Evolutionary conservation across 257 asterid species (phyloP).

Genomic region (Gentiana straminea): DNA sequence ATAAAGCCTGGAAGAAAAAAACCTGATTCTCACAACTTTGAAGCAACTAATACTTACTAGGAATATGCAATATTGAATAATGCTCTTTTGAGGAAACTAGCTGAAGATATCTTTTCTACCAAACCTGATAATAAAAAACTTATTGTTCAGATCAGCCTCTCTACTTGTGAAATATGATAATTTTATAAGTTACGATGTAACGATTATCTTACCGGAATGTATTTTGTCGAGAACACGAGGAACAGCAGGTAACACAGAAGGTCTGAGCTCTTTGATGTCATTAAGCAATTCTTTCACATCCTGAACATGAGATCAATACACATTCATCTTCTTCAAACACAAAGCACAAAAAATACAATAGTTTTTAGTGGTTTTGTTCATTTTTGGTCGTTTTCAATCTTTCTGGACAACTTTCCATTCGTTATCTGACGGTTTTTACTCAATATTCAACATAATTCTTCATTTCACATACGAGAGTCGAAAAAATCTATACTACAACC

Average conservation of each 20-base stretch:
- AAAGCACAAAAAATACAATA: neutral
- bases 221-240: conserved; percentile 83
- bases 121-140: conserved; percentile 32
- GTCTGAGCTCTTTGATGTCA: conserved; percentile 73
- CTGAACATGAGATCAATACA: conserved; percentile 20
- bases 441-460: no score
- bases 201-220: conserved; percentile 40
- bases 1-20: no score
- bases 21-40: no score
- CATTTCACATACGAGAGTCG: no score
- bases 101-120: conserved; percentile 55
- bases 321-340: neutral
- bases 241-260: conserved; percentile 55
- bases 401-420: no score
- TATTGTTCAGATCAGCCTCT: neutral
- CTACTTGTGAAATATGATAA: neutral
- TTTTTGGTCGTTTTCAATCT: no score
- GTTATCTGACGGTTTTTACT: no score
- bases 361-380: neutral
- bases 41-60: conserved; percentile 38
- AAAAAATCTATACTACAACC: no score
- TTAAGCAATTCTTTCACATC: conserved; percentile 53
- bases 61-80: conserved; percentile 57
- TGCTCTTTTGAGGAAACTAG: conserved; percentile 39
- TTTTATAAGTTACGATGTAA: no score